These are phyloP conservation scores for Entelexis paramagnoliae DNA, from an alignment of 1,139 yeast species.

Conservation along the genomic window DNA sequence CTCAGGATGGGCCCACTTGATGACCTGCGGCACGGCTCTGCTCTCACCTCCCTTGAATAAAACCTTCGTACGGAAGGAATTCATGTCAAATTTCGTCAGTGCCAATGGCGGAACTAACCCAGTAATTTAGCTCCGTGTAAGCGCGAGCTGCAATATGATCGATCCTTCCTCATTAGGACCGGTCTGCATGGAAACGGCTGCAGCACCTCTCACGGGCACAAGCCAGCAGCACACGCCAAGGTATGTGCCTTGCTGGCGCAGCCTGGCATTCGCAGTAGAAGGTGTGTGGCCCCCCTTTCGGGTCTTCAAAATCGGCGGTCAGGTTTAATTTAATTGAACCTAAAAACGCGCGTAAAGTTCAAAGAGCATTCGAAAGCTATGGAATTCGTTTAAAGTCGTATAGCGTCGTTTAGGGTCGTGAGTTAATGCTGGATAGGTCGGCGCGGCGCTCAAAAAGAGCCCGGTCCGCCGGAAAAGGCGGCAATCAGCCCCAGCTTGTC, in stretches of 20 bases:
- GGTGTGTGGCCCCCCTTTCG: too few relatives aligned
- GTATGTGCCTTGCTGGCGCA: too few relatives aligned
- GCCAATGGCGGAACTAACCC: neutral
- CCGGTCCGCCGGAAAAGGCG: conserved; percentile 32
- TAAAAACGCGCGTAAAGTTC: too few relatives aligned
- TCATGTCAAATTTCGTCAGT: neutral
- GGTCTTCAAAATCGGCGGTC: too few relatives aligned
- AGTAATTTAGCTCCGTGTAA: too few relatives aligned
- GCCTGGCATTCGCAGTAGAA: too few relatives aligned
- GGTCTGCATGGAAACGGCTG: neutral
- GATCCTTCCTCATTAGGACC: neutral
- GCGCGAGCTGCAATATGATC: neutral
- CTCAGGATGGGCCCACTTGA: neutral
- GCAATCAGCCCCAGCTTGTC: conserved; percentile 32
- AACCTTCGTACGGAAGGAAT: neutral
- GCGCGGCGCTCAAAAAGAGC: conserved; percentile 25
- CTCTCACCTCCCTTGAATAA: neutral
- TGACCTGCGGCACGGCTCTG: neutral
- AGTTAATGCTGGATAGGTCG: neutral
- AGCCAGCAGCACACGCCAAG: too few relatives aligned
- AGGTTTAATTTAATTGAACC: too few relatives aligned
- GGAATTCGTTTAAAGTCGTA: neutral
- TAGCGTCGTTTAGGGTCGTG: neutral
- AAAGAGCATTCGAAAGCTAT: neutral
- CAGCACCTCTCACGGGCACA: neutral